Conservation (phyloP, 495 filamentous ascomycete genomes). For the Podospora fimiseda region DNA sequence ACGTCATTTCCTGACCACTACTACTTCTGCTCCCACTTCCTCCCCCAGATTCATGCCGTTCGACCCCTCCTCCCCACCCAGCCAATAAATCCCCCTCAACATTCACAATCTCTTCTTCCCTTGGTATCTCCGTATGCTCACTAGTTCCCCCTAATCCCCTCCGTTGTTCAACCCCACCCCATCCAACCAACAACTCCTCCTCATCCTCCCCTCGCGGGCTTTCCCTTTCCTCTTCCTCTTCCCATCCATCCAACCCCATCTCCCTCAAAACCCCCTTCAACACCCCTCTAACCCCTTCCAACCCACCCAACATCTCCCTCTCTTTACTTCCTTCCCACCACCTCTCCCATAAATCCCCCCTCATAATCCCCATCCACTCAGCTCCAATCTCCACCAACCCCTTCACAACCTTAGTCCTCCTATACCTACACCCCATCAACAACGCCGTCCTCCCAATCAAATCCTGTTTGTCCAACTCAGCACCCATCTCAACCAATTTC, state of each 20-base stretch:
- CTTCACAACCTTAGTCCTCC: not conserved
- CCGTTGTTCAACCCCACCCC: not conserved
- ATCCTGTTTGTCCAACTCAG: slow-evolving; percentile 3
- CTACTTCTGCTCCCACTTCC: too few relatives aligned
- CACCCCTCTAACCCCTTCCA: not conserved
- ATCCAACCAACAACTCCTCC: not conserved
- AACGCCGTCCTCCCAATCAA: slow-evolving; percentile 3
- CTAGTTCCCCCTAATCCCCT: not conserved
- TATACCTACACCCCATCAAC: slow-evolving; percentile 9
- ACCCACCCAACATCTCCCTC: not conserved
- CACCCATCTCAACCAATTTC: not conserved
- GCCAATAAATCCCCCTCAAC: too few relatives aligned
- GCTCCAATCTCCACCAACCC: not conserved
- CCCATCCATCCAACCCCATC: not conserved
- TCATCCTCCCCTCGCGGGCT: not conserved
- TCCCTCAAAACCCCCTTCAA: not conserved
- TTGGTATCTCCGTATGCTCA: too few relatives aligned
- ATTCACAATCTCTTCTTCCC: too few relatives aligned
- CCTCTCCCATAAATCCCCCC: not conserved
- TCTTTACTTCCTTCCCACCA: not conserved
- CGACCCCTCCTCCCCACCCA: too few relatives aligned
- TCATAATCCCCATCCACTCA: not conserved
- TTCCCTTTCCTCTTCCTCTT: not conserved
- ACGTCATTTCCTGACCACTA: too few relatives aligned
- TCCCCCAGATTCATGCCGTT: too few relatives aligned